phyloP scores from a whole-genome alignment of 768 basidiomycete species.

The Tephrocybe sp. region DNA sequence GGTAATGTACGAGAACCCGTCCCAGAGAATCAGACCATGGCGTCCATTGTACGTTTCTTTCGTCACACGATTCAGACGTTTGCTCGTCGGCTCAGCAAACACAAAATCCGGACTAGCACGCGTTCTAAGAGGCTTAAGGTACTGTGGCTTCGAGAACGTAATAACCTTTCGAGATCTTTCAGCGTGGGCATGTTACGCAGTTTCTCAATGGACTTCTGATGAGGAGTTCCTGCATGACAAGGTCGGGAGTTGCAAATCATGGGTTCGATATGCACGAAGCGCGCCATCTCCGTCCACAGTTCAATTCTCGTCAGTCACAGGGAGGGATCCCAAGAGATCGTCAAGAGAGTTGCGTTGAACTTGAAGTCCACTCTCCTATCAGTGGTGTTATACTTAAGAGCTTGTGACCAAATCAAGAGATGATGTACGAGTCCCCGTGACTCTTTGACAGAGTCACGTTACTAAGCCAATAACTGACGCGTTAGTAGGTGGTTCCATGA shows the following conservation, averaged over 20 bases:
- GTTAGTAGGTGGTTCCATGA: no score
- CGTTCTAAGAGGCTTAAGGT: conserved; percentile 13
- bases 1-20: conserved; percentile 21
- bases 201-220: conserved; percentile 15
- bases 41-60: conserved; percentile 17
- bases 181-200: conserved; percentile 4
- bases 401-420: no score
- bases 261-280: no score
- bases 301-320: background rate
- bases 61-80: conserved; percentile 16
- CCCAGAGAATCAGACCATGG: conserved; percentile 10
- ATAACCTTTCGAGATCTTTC: background rate
- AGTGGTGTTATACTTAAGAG: no score
- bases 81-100: conserved; percentile 5
- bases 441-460: no score
- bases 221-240: background rate
- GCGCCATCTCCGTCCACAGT: no score
- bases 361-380: no score
- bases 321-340: no score
- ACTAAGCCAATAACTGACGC: no score
- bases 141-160: conserved; percentile 15
- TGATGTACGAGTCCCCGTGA: no score
- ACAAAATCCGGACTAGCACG: conserved; percentile 9
- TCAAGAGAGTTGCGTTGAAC: no score
- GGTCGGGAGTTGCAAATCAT: no score